A percentile compares a stretch with the other conserved stretches of the same genome.
Evolutionary conservation across 2,329 filamentous ascomycete genomes (phyloP).

Genomic region (Aphanocladium album): DNA sequence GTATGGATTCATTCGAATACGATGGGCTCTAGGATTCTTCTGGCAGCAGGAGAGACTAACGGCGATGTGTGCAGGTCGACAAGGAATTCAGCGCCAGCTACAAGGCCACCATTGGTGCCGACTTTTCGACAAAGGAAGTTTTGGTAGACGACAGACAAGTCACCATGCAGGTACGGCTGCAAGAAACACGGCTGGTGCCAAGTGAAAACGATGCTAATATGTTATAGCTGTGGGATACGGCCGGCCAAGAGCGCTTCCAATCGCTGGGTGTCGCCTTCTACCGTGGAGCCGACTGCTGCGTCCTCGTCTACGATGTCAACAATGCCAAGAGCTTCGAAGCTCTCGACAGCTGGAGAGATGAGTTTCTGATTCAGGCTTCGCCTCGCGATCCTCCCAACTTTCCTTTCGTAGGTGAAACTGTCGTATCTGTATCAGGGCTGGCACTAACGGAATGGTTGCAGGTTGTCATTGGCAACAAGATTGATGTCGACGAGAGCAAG

Average conservation of each 20-base stretch:
- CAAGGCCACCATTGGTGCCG: constrained; percentile 98
- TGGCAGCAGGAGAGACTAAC: neutral
- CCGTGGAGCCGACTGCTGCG: constrained; percentile 94
- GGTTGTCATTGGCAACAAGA: constrained; percentile 98
- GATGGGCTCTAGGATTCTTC: neutral
- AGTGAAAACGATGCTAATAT: neutral
- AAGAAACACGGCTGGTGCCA: constrained; percentile 13
- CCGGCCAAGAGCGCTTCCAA: constrained; percentile 95
- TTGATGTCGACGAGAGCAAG: constrained; percentile 97
- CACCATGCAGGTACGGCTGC: constrained; percentile 87
- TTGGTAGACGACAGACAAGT: constrained; percentile 94
- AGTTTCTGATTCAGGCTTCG: constrained; percentile 95
- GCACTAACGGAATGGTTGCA: no score
- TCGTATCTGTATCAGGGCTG: no score
- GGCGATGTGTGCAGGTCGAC: constrained; percentile 69
- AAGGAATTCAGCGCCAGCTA: constrained; percentile 99
- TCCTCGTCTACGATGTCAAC: constrained; percentile 97
- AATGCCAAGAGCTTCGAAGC: constrained; percentile 99
- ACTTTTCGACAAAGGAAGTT: constrained; percentile 97
- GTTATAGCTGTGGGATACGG: constrained; percentile 88
- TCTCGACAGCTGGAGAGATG: constrained; percentile 95
- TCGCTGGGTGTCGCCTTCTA: constrained; percentile 97
- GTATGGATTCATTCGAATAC: constrained; percentile 49
- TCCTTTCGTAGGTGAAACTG: constrained; percentile 88
- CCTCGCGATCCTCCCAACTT: constrained; percentile 96